Percentiles rank a stretch among this genome's conserved stretches.
phyloP scores from a whole-genome alignment of 148 eudicot species.

The Rhododendron ferrugineum region DNA sequence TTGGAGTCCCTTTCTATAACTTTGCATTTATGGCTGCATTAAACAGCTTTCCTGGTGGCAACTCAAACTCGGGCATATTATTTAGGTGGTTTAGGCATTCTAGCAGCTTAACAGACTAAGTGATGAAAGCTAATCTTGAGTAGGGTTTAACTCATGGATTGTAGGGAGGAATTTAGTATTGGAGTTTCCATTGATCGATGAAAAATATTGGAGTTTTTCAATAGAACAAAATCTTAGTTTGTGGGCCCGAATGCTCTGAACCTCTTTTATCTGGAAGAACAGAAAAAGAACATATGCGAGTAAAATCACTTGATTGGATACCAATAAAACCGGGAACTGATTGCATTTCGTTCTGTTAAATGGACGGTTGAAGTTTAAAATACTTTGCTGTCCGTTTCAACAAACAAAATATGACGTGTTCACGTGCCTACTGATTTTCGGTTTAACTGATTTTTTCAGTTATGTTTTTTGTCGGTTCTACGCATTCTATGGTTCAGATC shows the following conservation, averaged over 20 bases:
- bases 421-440: background rate
- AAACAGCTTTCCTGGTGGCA: background rate
- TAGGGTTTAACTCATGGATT: background rate
- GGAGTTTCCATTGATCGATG: background rate
- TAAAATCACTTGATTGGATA: background rate
- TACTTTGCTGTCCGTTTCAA: background rate
- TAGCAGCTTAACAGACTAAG: background rate
- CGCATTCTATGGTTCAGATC: background rate
- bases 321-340: background rate
- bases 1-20: background rate
- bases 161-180: too few relatives aligned
- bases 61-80: background rate
- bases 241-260: background rate
- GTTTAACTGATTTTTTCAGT: too few relatives aligned
- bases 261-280: background rate
- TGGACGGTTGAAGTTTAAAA: background rate
- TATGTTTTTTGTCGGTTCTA: background rate
- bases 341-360: background rate
- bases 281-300: background rate
- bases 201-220: background rate
- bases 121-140: background rate
- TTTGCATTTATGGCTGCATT: background rate
- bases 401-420: background rate
- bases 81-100: background rate
- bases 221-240: background rate